Base-by-base conservation (phyloP, 2,329 filamentous ascomycete species). In the Dactylonectria estremocensis region DNA sequence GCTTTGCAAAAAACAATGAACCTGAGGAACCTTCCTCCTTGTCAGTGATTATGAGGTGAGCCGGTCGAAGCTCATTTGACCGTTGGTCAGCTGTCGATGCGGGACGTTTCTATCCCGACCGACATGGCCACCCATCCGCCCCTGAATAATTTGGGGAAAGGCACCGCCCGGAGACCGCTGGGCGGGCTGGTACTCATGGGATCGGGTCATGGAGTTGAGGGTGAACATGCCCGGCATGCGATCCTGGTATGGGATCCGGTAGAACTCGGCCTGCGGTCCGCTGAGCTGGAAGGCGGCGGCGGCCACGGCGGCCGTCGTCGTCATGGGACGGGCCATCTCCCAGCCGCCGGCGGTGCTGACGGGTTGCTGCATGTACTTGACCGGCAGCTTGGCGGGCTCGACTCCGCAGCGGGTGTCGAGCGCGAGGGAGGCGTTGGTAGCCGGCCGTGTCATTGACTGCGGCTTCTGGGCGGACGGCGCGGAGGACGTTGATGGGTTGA, bases 311-410 rank as follows among this genome's bases (percentile, higher is more conserved):
- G 24, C n/a, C 40, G 40, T 16, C 8, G 59, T n/a, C 28, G 31
- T n/a, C 7, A 55, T 8, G 22, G 62, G 48, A 50, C 68, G 72
- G n/a, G 48, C n/a, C 20, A 64, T 24, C 22, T 54, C 40, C 73
- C 73, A 74, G 53, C 28, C 35, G 37, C 61, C 20, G 63, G 55
- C 43, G n/a, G 55, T 67, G 50, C 46, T 37, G 5, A 20, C 64
- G 61, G 43, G 48, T 37, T 18, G 49, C 24, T 73, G 49, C 24
- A 45, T 20, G 33, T 56, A 60, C 48, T 61, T 66, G 58, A 70
- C 43, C 63, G 56, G 45, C 22, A 33, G 61, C 22, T 56, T 63
- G 28, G 20, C 31, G 16, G 31, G 9, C 31, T 58, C 52, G 45
- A n/a, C 16, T 14, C 24, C 33, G 14, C 22, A 20, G 8, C 22